Base-by-base conservation (phyloP, 495 filamentous ascomycete genomes). In the Penicillium malachiteum region DNA sequence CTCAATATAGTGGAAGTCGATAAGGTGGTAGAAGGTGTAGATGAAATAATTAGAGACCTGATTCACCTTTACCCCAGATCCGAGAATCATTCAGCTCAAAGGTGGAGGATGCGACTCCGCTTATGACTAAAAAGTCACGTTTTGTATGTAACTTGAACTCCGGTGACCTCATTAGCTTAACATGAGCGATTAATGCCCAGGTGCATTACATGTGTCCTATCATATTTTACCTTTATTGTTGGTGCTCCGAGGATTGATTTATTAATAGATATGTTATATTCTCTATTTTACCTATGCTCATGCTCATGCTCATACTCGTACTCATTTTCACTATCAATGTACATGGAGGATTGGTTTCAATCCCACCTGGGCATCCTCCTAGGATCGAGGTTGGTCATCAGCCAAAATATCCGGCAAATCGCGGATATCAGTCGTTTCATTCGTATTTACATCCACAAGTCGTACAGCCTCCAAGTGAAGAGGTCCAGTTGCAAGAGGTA, bases 371-470 rank as follows among this genome's bases (percentile, higher is more conserved):
- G 21, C 21, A 26, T 26, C 21, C 21, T 48, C 26, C 49, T 49
- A 51, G 18, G 48, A 12, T 10, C 62, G 57, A 32, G 68, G 67
- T 51, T 66, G 65, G 42, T 74, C 71, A 48, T 77, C 64, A 7
- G 84, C 84, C 44, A 91, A 62, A 56, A 94, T 84, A 59, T 84
- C 84, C 5, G 92, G 92, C 38, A 96, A 67, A 61, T 96, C 87
- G 57, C 83, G 76, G 49, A 96, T 84, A 75, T 96, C 91, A 13
- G 90, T 84, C 66, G 85, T 84, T 71, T 95, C 90, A 58, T 90
- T 87, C 42, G 83, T 89, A 34, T 80, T 85, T 57, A 94, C 73
- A 73, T 98, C 94, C 18, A 93, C 79, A 9, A 97, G 83, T 51
- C 91, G 78, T 10, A 98, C 81, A 10, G 86, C 85, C 63, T 96